Evolutionary conservation across 768 basidiomycete species (phyloP).

Genomic region (Myochromella boudieri): DNA sequence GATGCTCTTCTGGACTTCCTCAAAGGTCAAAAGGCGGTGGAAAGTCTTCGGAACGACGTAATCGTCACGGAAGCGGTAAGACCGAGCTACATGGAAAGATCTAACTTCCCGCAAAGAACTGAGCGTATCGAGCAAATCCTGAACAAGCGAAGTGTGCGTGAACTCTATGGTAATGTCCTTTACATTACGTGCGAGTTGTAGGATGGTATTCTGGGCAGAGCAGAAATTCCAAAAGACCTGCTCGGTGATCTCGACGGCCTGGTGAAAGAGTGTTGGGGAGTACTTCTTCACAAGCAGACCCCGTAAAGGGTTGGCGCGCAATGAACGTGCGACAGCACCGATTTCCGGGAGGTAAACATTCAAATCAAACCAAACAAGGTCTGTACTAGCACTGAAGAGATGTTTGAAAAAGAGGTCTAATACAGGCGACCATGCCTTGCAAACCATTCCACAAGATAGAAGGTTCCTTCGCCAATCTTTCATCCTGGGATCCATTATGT

Average conservation of each 20-base stretch:
- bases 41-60: no score
- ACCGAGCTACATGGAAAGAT: not conserved
- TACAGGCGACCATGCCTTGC: slow-evolving; percentile 10
- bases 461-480: slow-evolving; percentile 13
- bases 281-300: slow-evolving; percentile 2
- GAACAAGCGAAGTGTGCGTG: not conserved
- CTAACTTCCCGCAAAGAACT: not conserved
- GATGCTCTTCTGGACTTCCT: not conserved
- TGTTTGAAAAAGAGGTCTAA: slow-evolving; percentile 10
- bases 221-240: not conserved
- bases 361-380: no score
- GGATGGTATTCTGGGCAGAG: slow-evolving; percentile 1
- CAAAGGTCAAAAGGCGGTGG: no score
- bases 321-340: slow-evolving; percentile 4
- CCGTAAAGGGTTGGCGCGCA: not conserved
- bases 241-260: not conserved
- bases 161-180: not conserved
- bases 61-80: no score
- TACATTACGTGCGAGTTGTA: not conserved
- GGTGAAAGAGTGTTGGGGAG: not conserved
- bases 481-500: slow-evolving; percentile 2
- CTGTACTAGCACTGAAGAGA: no score
- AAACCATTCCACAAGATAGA: slow-evolving; percentile 9
- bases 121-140: not conserved
- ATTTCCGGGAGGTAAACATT: slow-evolving; percentile 7